These are phyloP conservation scores for Cynanchum wilfordii DNA, from an alignment of 257 asterid genomes.

Conservation along the genomic window DNA sequence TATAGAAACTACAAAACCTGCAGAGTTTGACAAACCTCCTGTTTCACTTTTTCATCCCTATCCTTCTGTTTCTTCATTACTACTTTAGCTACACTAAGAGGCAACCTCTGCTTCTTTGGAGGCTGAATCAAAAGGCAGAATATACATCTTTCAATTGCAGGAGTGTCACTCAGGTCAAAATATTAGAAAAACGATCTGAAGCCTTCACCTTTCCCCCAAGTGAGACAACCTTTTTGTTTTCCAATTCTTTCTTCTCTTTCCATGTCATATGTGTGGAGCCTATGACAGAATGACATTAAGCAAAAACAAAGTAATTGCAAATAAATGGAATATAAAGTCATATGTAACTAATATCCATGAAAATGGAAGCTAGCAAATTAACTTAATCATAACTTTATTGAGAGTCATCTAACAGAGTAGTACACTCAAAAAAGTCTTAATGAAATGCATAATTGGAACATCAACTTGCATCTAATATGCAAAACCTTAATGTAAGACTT, in stretches of 20 bases:
- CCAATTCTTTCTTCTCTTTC: slow-evolving; percentile 69
- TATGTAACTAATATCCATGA: neutral
- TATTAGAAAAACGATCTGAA: neutral
- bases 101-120: slow-evolving; percentile 72
- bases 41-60: slow-evolving; percentile 54
- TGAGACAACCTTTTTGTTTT: slow-evolving; percentile 56
- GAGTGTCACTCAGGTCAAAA: neutral
- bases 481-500: neutral
- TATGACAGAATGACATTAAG: slow-evolving; percentile 14
- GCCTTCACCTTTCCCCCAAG: slow-evolving; percentile 76
- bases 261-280: slow-evolving; percentile 66
- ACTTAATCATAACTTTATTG: neutral
- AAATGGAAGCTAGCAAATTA: neutral
- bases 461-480: neutral
- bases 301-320: neutral
- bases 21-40: slow-evolving; percentile 47
- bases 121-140: slow-evolving; percentile 36
- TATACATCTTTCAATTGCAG: neutral
- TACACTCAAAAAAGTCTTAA: neutral
- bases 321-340: neutral
- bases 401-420: too few species aligned
- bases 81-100: slow-evolving; percentile 77
- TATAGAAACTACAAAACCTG: slow-evolving; percentile 1
- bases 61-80: slow-evolving; percentile 82
- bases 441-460: neutral